Base-by-base conservation (phyloP, 1,139 yeast genomes). In the Wickerhamiella infanticola region DNA sequence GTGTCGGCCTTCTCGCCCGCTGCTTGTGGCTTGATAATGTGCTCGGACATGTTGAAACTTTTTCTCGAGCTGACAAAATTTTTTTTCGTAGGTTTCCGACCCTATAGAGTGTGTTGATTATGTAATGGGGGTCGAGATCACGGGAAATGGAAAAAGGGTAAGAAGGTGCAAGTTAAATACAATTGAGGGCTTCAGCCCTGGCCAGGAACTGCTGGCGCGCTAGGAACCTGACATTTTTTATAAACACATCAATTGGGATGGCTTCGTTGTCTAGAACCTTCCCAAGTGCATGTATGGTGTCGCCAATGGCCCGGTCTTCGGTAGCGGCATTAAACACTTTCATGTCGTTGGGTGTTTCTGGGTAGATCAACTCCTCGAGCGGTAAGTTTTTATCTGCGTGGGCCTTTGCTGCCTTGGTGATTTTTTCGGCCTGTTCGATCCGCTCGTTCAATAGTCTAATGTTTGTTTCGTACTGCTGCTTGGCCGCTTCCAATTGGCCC, bases 1-100 rank as follows among this genome's bases (percentile, higher is more conserved):
- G 97, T 81, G 66, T 88, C 93, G 56, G 78, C 78, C 39, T 88
- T 69, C 43, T 94, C 84, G 27, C 57, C 61, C 51, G 80, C 74
- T 53, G 79, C 74, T 66, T 86, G 95, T 47, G 98, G 98, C 74
- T 86, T 86, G 69, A 90, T 90, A 66, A 81, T 53, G 52, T 59
- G 63, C 49, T 67, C 71, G 45, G 58, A 43, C 47, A 46, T 44
- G 24, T 44, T 45, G 49, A 47, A 48, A 44, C 47, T 49, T 45
- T 50, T 29, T 29, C 33, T 29, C 33, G 33, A 29, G 33, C 33
- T 29, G 33, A 29, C 33, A 29, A 29, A 29, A 29, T 7, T 7
- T 29, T 29, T 29, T 29, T 29, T 29, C 11, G 11, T 7, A 7
- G 9, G 11, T 7, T 29, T 11, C 11, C 33, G 7, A 7, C 11